A percentile compares a stretch with the other conserved stretches of the same genome.
Conservation (phyloP, 2,329 filamentous ascomycete genomes). For the Trichophyton benhamiae region DNA sequence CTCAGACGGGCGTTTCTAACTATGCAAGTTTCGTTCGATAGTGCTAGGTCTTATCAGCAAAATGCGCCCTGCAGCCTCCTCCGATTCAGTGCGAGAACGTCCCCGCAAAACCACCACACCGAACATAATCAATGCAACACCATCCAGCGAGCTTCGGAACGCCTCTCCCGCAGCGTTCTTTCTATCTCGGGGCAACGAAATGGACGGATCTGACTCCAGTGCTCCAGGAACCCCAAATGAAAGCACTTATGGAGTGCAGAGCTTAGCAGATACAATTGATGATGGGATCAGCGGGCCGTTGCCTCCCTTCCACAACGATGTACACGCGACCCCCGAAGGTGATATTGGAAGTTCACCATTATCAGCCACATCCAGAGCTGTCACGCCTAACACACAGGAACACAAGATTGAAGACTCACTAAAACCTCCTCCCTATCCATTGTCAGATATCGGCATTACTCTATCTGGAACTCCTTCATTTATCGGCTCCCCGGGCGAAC, state of each 20-base stretch:
- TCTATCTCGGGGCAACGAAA: constrained; percentile 42
- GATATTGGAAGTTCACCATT: neutral
- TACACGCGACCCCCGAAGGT: neutral
- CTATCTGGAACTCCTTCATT: constrained; percentile 38
- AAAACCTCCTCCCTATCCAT: neutral
- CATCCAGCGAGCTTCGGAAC: constrained; percentile 27
- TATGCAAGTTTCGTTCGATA: neutral
- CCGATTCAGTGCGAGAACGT: constrained; percentile 23
- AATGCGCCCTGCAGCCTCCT: constrained; percentile 29
- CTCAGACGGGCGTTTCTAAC: neutral
- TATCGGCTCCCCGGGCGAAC: constrained; percentile 35
- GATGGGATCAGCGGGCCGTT: constrained; percentile 10
- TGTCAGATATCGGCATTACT: neutral
- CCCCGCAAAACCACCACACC: constrained; percentile 26
- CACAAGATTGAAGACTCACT: neutral
- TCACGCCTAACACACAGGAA: neutral
- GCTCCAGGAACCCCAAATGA: constrained; percentile 26
- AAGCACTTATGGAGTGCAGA: constrained; percentile 46
- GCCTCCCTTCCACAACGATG: neutral
- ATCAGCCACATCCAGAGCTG: neutral
- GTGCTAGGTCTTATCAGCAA: neutral
- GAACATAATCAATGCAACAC: constrained; percentile 16
- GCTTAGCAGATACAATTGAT: constrained; percentile 41
- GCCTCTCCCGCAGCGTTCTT: constrained; percentile 47
- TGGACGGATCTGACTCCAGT: constrained; percentile 29